phyloP scores from a whole-genome alignment of 164 flowering plant genomes.

The Vitis rupestris region DNA sequence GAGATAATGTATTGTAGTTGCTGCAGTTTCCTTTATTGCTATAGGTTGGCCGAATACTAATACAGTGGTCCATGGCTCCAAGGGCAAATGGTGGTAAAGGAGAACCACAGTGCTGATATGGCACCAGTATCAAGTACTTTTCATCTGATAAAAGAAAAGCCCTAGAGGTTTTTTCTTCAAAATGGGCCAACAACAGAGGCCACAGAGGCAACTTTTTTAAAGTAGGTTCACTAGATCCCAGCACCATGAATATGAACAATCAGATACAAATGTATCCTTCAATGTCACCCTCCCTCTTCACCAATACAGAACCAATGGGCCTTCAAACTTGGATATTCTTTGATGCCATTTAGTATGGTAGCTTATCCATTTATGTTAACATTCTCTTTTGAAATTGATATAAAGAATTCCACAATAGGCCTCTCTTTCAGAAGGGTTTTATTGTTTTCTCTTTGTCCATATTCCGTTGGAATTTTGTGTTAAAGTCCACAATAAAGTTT shows the following conservation, averaged over 20 bases:
- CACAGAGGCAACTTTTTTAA: neutral
- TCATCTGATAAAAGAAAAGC: slow-evolving; percentile 3
- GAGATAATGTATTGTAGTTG: neutral
- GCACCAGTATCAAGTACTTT: slow-evolving; percentile 11
- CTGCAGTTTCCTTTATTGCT: slow-evolving; percentile 5
- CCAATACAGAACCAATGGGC: neutral
- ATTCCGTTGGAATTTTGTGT: slow-evolving; percentile 13
- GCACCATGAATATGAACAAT: neutral
- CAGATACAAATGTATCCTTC: neutral
- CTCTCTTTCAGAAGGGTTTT: neutral
- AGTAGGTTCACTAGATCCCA: slow-evolving; percentile 9
- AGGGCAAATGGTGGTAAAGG: slow-evolving; percentile 13
- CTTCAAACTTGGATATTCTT: neutral
- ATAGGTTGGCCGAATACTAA: slow-evolving; percentile 13
- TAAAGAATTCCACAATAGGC: neutral
- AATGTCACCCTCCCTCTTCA: neutral
- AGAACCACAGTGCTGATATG: slow-evolving; percentile 1
- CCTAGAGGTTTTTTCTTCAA: slow-evolving; percentile 8
- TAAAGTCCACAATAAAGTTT: slow-evolving; percentile 9
- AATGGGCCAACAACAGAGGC: neutral
- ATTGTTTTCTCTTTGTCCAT: slow-evolving; percentile 17
- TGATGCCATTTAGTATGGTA: neutral
- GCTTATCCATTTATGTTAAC: slow-evolving; percentile 4
- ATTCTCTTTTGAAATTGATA: slow-evolving; percentile 7
- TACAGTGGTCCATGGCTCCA: slow-evolving; percentile 18